These are phyloP conservation scores for Lathyrus tuberosus DNA, from an alignment of 306 rosid genomes.

Conservation along the genomic window DNA sequence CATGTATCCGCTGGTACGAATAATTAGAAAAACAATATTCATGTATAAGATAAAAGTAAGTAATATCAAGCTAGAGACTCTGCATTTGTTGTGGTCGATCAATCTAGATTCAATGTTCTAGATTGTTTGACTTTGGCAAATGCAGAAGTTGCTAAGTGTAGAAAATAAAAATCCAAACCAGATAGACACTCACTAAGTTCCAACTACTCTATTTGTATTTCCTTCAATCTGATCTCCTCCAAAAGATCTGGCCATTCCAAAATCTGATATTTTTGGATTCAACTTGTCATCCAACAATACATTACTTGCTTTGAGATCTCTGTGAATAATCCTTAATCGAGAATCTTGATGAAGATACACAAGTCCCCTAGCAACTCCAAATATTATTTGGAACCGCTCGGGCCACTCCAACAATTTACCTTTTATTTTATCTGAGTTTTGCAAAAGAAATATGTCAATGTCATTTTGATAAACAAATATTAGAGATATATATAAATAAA, in stretches of 20 bases:
- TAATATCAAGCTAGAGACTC: not conserved
- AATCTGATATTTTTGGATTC: slow-evolving; percentile 65
- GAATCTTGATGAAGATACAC: slow-evolving; percentile 67
- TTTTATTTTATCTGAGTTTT: slow-evolving; percentile 37
- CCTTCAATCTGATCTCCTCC: slow-evolving; percentile 59
- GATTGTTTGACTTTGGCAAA: slow-evolving; percentile 2
- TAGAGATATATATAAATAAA: not conserved
- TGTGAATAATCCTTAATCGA: slow-evolving; percentile 57
- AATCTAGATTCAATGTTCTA: slow-evolving; percentile 1
- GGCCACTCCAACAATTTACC: slow-evolving; percentile 47
- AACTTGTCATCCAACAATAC: slow-evolving; percentile 53
- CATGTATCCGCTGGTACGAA: slow-evolving; percentile 54
- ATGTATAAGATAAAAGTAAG: not conserved
- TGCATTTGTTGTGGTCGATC: not conserved
- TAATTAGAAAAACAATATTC: not conserved
- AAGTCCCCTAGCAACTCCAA: slow-evolving; percentile 54
- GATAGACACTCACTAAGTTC: slow-evolving; percentile 53
- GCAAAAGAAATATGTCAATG: not conserved
- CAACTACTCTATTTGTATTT: slow-evolving; percentile 59
- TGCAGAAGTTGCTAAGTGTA: not conserved
- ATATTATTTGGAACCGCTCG: slow-evolving; percentile 48
- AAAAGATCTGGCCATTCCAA: slow-evolving; percentile 61
- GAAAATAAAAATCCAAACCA: not conserved
- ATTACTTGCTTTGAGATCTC: slow-evolving; percentile 66
- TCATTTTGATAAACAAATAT: slow-evolving; percentile 10